Conservation (phyloP, 345 rosid species). For the Stellera chamaejasme region DNA sequence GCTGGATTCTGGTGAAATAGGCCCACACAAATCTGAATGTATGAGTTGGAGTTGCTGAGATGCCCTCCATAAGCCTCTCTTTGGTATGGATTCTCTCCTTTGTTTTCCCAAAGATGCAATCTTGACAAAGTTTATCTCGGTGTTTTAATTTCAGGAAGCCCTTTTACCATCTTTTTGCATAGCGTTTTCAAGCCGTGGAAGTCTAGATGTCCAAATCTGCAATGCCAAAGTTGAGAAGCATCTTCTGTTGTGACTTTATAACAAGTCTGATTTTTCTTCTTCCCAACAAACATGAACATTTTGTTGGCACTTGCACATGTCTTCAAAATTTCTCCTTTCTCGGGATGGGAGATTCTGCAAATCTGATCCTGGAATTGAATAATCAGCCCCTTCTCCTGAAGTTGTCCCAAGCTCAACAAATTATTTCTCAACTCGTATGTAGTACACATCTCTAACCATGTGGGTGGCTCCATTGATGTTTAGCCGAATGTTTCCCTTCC, state of each 20-base stretch:
- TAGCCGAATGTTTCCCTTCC: no score
- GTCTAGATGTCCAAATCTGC: conserved; percentile 6
- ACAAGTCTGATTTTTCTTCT: background rate
- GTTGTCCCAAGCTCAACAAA: conserved; percentile 1
- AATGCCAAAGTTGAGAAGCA: conserved; percentile 3
- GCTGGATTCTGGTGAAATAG: background rate
- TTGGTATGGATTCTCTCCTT: conserved; percentile 9
- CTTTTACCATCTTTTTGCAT: conserved; percentile 1
- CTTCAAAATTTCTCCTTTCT: conserved; percentile 2
- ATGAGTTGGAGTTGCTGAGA: background rate
- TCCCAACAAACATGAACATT: background rate
- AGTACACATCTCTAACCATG: conserved; percentile 7
- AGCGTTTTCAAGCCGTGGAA: background rate
- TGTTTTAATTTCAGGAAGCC: background rate
- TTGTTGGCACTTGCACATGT: background rate
- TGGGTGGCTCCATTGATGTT: background rate
- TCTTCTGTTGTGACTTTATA: background rate
- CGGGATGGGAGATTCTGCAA: background rate
- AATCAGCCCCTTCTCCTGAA: background rate
- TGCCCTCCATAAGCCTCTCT: conserved; percentile 10
- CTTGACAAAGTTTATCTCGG: conserved; percentile 2
- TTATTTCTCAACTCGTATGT: conserved; percentile 7
- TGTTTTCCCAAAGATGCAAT: conserved; percentile 3
- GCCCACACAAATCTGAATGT: conserved; percentile 10
- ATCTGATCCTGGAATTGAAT: background rate